These are phyloP conservation scores for Aspergillus baeticus DNA, from an alignment of 495 filamentous ascomycete species.

Conservation along the genomic window DNA sequence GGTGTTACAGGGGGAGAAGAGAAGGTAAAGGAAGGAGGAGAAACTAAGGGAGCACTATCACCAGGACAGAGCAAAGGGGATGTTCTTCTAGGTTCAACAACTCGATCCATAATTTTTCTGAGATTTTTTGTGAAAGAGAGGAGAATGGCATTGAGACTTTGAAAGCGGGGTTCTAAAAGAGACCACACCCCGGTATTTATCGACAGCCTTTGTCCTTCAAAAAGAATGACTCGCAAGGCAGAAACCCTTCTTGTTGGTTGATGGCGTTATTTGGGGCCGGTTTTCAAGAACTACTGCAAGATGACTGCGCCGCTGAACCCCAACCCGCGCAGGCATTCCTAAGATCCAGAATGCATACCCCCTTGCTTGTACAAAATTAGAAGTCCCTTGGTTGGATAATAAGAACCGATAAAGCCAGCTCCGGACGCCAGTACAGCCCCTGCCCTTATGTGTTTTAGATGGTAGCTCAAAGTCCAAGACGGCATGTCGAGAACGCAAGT, in stretches of 20 bases:
- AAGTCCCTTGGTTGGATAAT: neutral
- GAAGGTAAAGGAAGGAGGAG: neutral
- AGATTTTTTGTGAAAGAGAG: neutral
- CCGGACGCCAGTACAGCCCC: neutral
- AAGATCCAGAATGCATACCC: neutral
- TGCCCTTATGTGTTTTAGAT: neutral
- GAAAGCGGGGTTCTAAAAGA: no score
- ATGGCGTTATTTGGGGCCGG: neutral
- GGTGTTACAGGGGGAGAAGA: neutral
- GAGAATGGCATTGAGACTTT: neutral
- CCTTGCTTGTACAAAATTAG: neutral
- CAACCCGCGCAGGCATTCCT: neutral
- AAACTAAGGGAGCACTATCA: neutral
- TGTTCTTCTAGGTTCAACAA: neutral
- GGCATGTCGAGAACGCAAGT: neutral
- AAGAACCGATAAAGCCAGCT: neutral
- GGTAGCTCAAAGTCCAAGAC: neutral
- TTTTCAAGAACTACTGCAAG: neutral
- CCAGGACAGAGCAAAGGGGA: no score
- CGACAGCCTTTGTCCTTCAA: no score
- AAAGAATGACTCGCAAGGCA: neutral
- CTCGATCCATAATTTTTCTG: neutral
- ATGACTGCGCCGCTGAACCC: neutral
- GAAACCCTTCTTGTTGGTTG: neutral
- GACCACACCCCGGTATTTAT: no score